Evolutionary conservation across 1,284 basidiomycete genomes (phyloP), one percentile per base, ranked within the genome.

Genomic region (Flammula alnicola): DNA sequence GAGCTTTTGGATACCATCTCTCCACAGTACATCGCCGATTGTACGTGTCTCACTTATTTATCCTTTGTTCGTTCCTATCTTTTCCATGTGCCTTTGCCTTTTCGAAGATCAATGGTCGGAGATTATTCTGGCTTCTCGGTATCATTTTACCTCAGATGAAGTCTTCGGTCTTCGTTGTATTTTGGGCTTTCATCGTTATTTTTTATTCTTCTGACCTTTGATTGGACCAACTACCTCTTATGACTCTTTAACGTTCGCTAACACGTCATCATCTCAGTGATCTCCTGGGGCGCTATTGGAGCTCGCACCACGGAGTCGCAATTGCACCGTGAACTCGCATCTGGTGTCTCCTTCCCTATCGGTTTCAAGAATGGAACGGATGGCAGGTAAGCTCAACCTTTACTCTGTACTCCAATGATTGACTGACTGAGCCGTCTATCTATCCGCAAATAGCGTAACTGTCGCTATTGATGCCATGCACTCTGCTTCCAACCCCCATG

Each of bases 311-410:
- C 96, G 47, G 91, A 97, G 71, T 91, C 88, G 4, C 95, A 97
- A 68, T 83, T 97, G 8, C 94, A 96, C 65, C 85, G 94, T 52
- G 95, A 97, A 73, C 86, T 96, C 43, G 91, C 93, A 3, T 88
- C 84, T n/a, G 92, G 91, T 64, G 83, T 89, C 25, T 92, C 90
- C 41, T 92, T 93, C 81, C 91, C 92, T 10, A 89, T 93, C 55
- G 92, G 96, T n/a, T 99, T 99, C 87, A 99, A 99, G 74, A 99
- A 99, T 70, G 95, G 95, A 46, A 98, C 96, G 4, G 95, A 98
- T 68, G 96, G 96, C 43, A 89, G 88, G 86, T 93, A 57, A 63
- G 76, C 54, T 17, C 30, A 26, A 5, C 37, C 16, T 4, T 29
- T 36, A 19, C 17, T 11, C 10, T n/a, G 47, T 36, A 9, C 6